These are phyloP conservation scores for Colletotrichum somersetense DNA, from an alignment of 2,329 filamentous ascomycete genomes.

Conservation along the genomic window DNA sequence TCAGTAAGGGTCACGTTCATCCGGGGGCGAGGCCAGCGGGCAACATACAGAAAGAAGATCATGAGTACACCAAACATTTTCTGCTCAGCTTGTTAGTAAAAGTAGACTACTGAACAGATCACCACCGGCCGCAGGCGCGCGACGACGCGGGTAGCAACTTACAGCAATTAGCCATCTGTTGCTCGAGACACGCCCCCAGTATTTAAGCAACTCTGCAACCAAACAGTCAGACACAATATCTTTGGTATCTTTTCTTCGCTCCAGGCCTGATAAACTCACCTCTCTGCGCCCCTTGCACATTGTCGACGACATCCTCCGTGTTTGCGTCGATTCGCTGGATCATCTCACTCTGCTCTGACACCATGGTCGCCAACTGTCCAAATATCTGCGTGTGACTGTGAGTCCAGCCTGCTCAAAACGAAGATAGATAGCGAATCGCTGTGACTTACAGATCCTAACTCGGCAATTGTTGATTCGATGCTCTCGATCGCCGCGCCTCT, in stretches of 20 bases:
- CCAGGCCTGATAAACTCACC: slow-evolving; percentile 19
- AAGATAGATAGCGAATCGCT: slow-evolving; percentile 42
- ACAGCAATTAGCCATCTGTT: slow-evolving; percentile 92
- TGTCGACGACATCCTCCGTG: slow-evolving; percentile 97
- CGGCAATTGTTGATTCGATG: slow-evolving; percentile 94
- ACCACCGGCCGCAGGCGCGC: background rate
- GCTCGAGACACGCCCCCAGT: slow-evolving; percentile 93
- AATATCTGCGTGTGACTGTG: slow-evolving; percentile 71
- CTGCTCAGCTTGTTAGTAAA: slow-evolving; percentile 25
- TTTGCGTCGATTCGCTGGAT: slow-evolving; percentile 98
- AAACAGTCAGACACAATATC: slow-evolving; percentile 6
- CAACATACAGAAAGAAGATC: slow-evolving; percentile 82
- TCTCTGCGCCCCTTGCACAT: slow-evolving; percentile 95
- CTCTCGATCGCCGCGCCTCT: slow-evolving; percentile 96
- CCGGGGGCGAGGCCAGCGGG: slow-evolving; percentile 44
- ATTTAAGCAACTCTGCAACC: slow-evolving; percentile 83
- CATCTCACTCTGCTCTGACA: slow-evolving; percentile 97
- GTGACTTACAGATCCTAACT: slow-evolving; percentile 72
- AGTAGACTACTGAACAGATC: background rate
- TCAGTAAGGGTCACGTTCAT: slow-evolving; percentile 35
- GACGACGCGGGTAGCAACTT: slow-evolving; percentile 10
- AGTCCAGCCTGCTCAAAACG: slow-evolving; percentile 47
- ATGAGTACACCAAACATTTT: slow-evolving; percentile 89
- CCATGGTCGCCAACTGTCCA: slow-evolving; percentile 95
- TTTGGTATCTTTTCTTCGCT: background rate